A percentile compares a stretch with the other conserved stretches of the same genome.
Evolutionary conservation across 768 basidiomycete species (phyloP).

Genomic region (Lactarius akahatsu): DNA sequence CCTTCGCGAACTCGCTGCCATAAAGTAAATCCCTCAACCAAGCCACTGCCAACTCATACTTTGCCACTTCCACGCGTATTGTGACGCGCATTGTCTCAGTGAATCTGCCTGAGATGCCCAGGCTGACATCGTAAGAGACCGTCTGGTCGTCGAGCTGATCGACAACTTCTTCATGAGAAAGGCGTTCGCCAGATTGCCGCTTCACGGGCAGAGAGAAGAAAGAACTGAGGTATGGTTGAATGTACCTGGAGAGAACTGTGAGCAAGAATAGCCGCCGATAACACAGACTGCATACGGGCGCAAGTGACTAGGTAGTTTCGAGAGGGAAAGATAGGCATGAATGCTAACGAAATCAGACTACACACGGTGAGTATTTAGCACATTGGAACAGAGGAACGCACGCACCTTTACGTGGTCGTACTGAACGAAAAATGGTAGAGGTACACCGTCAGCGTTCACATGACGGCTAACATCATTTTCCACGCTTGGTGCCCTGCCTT

Average conservation of each 20-base stretch:
- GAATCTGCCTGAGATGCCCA: slow-evolving; percentile 64
- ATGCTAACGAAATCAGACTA: slow-evolving; percentile 93
- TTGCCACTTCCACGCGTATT: slow-evolving; percentile 79
- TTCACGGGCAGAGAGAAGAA: slow-evolving; percentile 89
- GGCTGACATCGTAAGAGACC: slow-evolving; percentile 74
- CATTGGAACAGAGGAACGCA: slow-evolving; percentile 10
- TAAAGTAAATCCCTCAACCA: slow-evolving; percentile 87
- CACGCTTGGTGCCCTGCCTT: slow-evolving; percentile 34
- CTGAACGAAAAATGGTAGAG: slow-evolving; percentile 85
- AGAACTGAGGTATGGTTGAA: slow-evolving; percentile 73
- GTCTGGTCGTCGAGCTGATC: slow-evolving; percentile 90
- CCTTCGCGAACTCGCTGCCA: slow-evolving; percentile 71
- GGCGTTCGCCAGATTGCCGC: slow-evolving; percentile 60
- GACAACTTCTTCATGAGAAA: slow-evolving; percentile 88
- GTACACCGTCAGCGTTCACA: slow-evolving; percentile 63
- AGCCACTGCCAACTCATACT: slow-evolving; percentile 77
- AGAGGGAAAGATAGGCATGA: slow-evolving; percentile 75
- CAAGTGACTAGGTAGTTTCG: slow-evolving; percentile 66
- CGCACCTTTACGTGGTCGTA: slow-evolving; percentile 89
- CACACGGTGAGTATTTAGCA: slow-evolving; percentile 1
- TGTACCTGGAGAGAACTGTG: slow-evolving; percentile 48
- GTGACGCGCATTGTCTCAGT: slow-evolving; percentile 70
- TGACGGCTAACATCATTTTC: slow-evolving; percentile 54
- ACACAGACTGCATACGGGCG: slow-evolving; percentile 56
- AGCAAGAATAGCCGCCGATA: slow-evolving; percentile 5